Evolutionary conservation across 176 grass and related monocot genomes (phyloP).

Genomic region (Aegilops bicornis): DNA sequence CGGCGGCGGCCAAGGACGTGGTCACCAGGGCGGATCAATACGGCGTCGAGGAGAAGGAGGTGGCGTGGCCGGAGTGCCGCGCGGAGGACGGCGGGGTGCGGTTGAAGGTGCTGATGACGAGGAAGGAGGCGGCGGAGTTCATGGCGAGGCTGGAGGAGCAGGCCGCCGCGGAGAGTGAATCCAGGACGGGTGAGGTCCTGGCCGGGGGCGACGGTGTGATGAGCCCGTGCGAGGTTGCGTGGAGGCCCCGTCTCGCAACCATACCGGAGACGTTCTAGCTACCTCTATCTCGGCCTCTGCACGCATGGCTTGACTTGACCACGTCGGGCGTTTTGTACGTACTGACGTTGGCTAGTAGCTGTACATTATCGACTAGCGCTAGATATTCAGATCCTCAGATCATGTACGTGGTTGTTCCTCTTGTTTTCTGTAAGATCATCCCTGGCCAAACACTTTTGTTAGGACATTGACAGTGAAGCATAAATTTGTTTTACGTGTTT

Average conservation of each 20-base stretch:
- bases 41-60: neutral
- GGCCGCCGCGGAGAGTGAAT: neutral
- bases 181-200: neutral
- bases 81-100: conserved; percentile 15
- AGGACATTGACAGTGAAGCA: neutral
- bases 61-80: conserved; percentile 8
- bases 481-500: neutral
- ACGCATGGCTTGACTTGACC: too few species aligned
- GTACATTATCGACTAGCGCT: neutral
- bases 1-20: neutral
- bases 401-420: neutral
- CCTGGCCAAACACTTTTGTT: neutral
- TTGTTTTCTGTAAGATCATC: neutral
- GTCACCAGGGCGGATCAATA: too few species aligned
- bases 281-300: too few species aligned
- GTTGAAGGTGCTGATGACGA: conserved; percentile 58
- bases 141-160: conserved; percentile 20
- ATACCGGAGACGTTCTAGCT: conserved; percentile 10
- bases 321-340: too few species aligned
- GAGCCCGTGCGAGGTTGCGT: conserved; percentile 31
- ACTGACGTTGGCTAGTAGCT: too few species aligned
- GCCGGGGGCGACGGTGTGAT: neutral
- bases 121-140: conserved; percentile 32
- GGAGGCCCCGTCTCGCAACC: conserved; percentile 38
- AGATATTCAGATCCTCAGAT: neutral